Evolutionary conservation across 179 eudicot genomes (phyloP).

Genomic region (Patellifolia procumbens): DNA sequence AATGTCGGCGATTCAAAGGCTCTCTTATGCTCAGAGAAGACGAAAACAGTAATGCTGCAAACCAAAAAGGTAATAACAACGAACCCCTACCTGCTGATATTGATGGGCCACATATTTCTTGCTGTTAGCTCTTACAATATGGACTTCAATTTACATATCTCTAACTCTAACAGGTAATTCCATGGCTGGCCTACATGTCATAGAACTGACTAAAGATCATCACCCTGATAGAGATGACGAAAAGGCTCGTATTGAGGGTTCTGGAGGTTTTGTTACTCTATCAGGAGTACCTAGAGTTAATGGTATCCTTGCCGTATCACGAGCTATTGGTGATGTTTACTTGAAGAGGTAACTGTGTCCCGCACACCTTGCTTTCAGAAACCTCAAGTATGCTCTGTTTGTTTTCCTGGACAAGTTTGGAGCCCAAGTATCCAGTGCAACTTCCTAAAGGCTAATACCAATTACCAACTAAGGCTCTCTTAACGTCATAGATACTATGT

Average conservation of each 20-base stretch:
- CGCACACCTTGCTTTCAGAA: not conserved
- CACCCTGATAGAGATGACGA: constrained; percentile 64
- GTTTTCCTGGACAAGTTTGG: not conserved
- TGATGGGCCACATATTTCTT: not conserved
- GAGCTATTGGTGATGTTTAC: constrained; percentile 55
- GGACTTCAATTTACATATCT: not conserved
- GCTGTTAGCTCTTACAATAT: no score
- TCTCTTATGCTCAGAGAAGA: constrained; percentile 21
- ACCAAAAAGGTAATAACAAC: constrained; percentile 1
- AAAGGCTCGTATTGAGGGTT: constrained; percentile 47
- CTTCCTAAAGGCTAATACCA: not conserved
- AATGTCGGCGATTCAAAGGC: constrained; percentile 31
- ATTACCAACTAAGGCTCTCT: not conserved
- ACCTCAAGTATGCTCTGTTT: not conserved
- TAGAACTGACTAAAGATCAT: constrained; percentile 27
- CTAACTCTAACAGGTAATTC: constrained; percentile 4
- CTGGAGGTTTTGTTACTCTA: constrained; percentile 47
- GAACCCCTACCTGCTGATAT: no score
- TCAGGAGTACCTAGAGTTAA: constrained; percentile 58
- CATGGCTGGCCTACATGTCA: not conserved
- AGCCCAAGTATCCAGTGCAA: not conserved
- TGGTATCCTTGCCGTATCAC: constrained; percentile 54
- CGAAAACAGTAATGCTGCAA: not conserved
- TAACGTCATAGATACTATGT: no score
- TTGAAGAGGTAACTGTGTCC: constrained; percentile 38